These are phyloP conservation scores for Eucalyptus sp. DNA, from an alignment of 345 rosid species.

Conservation along the genomic window DNA sequence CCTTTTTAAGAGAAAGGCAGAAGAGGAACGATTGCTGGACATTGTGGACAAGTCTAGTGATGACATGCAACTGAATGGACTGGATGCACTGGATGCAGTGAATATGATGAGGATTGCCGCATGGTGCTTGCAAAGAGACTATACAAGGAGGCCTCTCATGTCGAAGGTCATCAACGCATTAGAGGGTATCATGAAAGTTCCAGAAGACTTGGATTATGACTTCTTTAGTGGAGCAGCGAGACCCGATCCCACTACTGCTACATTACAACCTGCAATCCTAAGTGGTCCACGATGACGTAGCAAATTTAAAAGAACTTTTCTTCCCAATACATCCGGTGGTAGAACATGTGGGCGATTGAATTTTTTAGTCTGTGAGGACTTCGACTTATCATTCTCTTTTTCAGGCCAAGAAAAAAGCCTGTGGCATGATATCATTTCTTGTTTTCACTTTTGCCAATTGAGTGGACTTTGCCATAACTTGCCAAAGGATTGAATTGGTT, in stretches of 20 bases:
- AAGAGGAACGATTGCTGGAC: background rate
- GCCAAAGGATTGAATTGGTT: too few relatives aligned
- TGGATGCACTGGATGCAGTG: background rate
- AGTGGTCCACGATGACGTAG: background rate
- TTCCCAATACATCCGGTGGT: too few relatives aligned
- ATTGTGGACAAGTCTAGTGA: background rate
- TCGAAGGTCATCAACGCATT: background rate
- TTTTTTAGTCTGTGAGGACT: background rate
- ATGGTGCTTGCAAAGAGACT: constrained; percentile 25
- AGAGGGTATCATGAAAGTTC: background rate
- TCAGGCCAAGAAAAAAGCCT: background rate
- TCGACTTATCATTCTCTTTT: too few relatives aligned
- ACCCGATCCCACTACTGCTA: too few relatives aligned
- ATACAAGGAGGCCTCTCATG: background rate
- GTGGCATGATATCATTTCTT: too few relatives aligned
- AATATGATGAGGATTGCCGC: constrained; percentile 11
- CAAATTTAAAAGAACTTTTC: background rate
- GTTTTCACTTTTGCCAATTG: too few relatives aligned
- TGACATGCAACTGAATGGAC: constrained; percentile 4
- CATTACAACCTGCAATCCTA: background rate
- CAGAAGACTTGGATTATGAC: background rate
- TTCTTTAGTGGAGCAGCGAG: background rate
- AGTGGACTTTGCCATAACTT: too few relatives aligned
- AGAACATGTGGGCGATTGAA: background rate
- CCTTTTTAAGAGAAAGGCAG: constrained; percentile 1